A percentile compares a stretch with the other conserved stretches of the same genome.
These are phyloP conservation scores for Colletotrichum tamarilloi DNA, from an alignment of 2,329 filamentous ascomycete genomes.

Conservation along the genomic window DNA sequence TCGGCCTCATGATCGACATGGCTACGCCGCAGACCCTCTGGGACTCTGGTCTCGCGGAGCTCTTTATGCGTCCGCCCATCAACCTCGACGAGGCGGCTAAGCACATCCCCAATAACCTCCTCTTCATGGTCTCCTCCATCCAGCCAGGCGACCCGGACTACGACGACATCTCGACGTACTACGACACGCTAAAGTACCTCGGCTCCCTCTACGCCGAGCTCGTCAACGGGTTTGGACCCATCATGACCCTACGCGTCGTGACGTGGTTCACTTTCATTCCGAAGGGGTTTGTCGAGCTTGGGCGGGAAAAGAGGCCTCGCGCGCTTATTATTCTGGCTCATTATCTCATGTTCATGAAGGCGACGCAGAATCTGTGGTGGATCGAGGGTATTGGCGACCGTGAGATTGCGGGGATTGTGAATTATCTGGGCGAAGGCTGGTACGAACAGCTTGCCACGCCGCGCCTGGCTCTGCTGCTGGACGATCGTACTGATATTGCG, in stretches of 20 bases:
- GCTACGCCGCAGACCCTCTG: slow-evolving; percentile 45
- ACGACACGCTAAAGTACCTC: slow-evolving; percentile 58
- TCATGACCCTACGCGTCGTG: slow-evolving; percentile 61
- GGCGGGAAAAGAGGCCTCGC: slow-evolving; percentile 53
- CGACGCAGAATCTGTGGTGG: slow-evolving; percentile 61
- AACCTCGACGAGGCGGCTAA: slow-evolving; percentile 54
- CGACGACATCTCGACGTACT: slow-evolving; percentile 53
- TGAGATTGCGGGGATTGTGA: slow-evolving; percentile 57
- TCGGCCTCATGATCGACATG: slow-evolving; percentile 59
- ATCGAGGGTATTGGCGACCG: slow-evolving; percentile 56
- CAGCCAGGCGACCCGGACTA: slow-evolving; percentile 54
- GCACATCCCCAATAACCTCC: slow-evolving; percentile 59
- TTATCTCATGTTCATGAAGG: slow-evolving; percentile 62
- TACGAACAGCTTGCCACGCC: slow-evolving; percentile 54
- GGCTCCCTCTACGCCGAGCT: slow-evolving; percentile 64
- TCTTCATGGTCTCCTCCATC: slow-evolving; percentile 62
- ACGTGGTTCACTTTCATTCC: slow-evolving; percentile 66
- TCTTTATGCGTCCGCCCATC: slow-evolving; percentile 62
- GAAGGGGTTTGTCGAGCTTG: slow-evolving; percentile 55
- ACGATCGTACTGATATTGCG: slow-evolving; percentile 49
- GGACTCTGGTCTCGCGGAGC: slow-evolving; percentile 55
- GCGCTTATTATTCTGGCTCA: slow-evolving; percentile 64
- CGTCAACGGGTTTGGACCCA: slow-evolving; percentile 53
- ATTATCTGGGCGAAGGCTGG: slow-evolving; percentile 54
- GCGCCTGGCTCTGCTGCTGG: slow-evolving; percentile 46